phyloP scores from a whole-genome alignment of 345 rosid genomes.

The Brassica cretica region DNA sequence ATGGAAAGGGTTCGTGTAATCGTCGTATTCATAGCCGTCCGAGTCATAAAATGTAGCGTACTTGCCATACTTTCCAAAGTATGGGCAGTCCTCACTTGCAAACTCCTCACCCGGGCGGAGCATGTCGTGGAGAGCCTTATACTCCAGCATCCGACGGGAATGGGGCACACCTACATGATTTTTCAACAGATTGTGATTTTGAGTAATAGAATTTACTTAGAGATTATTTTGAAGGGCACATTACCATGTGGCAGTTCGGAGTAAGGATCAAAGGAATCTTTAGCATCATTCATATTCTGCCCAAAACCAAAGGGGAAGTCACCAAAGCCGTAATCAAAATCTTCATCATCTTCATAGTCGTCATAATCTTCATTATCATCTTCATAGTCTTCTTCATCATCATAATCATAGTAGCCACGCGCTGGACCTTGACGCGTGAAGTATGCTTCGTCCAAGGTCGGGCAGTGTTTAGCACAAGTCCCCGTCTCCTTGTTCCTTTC shows the following conservation, averaged over 20 bases:
- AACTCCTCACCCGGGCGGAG: neutral
- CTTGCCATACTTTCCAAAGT: constrained; percentile 26
- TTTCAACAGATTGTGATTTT: constrained; percentile 6
- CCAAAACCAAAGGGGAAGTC: neutral
- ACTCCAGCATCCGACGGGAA: neutral
- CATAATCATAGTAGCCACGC: constrained; percentile 6
- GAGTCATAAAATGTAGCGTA: constrained; percentile 13
- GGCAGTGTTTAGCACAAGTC: constrained; percentile 44
- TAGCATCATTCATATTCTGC: neutral
- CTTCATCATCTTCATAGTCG: neutral
- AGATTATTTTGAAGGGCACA: constrained; percentile 21
- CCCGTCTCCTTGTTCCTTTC: constrained; percentile 42
- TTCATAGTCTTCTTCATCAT: neutral
- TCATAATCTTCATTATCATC: neutral
- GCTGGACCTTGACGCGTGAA: constrained; percentile 24
- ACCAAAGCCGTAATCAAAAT: constrained; percentile 7
- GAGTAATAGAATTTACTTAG: neutral
- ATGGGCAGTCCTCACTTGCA: constrained; percentile 8
- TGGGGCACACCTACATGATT: constrained; percentile 22
- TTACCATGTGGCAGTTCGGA: constrained; percentile 36
- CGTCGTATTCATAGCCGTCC: constrained; percentile 30
- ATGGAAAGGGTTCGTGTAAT: constrained; percentile 30
- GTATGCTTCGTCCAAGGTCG: constrained; percentile 44
- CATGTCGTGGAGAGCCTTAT: neutral
- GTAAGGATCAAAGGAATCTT: constrained; percentile 25